Evolutionary conservation across 140 eudicot species (phyloP).

Genomic region (Cichorium intybus): DNA sequence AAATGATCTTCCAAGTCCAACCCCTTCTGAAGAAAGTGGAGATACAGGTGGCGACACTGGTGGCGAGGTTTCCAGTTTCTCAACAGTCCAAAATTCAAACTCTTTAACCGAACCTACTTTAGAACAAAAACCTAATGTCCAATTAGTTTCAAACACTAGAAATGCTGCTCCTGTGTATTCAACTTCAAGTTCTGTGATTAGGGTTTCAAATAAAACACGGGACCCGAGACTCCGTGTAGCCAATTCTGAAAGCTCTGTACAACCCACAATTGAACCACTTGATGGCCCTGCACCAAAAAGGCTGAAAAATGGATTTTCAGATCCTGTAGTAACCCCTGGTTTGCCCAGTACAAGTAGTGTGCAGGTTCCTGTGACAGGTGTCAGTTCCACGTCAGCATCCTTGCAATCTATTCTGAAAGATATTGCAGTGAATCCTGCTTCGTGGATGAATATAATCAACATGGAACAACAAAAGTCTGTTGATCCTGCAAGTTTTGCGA

Average conservation of each 20-base stretch:
- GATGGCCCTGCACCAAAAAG: slow-evolving; percentile 68
- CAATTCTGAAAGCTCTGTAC: slow-evolving; percentile 36
- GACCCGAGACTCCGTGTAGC: slow-evolving; percentile 88
- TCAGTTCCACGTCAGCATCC: slow-evolving; percentile 47
- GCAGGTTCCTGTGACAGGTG: slow-evolving; percentile 36
- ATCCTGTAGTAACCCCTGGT: slow-evolving; percentile 25
- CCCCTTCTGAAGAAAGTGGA: slow-evolving; percentile 94
- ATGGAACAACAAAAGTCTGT: slow-evolving; percentile 59
- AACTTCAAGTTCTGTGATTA: slow-evolving; percentile 35
- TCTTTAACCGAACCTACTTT: slow-evolving; percentile 20
- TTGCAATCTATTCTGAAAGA: slow-evolving; percentile 72
- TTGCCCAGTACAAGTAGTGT: slow-evolving; percentile 25
- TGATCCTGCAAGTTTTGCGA: slow-evolving; percentile 33
- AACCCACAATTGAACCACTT: slow-evolving; percentile 34
- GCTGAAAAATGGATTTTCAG: slow-evolving; percentile 40
- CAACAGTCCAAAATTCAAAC: slow-evolving; percentile 18
- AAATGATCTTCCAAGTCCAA: slow-evolving; percentile 91
- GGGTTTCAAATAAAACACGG: slow-evolving; percentile 53
- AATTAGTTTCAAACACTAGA: slow-evolving; percentile 32
- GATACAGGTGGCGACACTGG: slow-evolving; percentile 55
- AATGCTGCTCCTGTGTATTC: slow-evolving; percentile 38
- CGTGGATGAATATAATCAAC: slow-evolving; percentile 66
- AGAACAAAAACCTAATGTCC: slow-evolving; percentile 32
- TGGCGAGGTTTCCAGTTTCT: slow-evolving; percentile 78
- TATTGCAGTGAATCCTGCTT: slow-evolving; percentile 78